These are phyloP conservation scores for Ogataea sp. DNA, from an alignment of 805 yeast genomes.

Conservation along the genomic window DNA sequence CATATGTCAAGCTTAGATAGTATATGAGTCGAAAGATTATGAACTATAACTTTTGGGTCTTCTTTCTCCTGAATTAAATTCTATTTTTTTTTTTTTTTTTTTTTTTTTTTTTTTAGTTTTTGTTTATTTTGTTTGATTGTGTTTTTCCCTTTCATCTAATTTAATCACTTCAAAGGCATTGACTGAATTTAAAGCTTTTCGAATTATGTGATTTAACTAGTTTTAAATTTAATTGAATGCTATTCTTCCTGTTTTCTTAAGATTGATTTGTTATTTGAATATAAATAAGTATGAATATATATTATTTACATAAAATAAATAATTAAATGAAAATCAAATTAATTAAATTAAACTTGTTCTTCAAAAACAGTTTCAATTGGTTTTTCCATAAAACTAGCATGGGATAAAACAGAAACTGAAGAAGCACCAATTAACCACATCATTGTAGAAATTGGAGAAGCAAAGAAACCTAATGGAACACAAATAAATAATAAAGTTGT, in stretches of 20 bases:
- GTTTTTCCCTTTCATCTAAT: too few species aligned
- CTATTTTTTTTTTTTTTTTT: background rate
- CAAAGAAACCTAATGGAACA: slow-evolving; percentile 34
- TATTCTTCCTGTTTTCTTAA: too few species aligned
- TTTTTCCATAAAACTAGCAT: slow-evolving; percentile 91
- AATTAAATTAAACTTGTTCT: slow-evolving; percentile 38
- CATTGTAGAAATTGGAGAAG: slow-evolving; percentile 61
- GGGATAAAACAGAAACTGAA: slow-evolving; percentile 76
- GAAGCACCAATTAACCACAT: slow-evolving; percentile 97
- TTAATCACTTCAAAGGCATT: too few species aligned
- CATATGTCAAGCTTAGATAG: slow-evolving; percentile 34
- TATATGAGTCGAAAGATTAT: slow-evolving; percentile 29
- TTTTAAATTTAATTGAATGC: too few species aligned
- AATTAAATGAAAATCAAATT: too few species aligned
- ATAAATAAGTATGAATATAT: too few species aligned
- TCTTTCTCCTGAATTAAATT: slow-evolving; percentile 26
- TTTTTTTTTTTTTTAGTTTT: background rate
- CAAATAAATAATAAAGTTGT: slow-evolving; percentile 73
- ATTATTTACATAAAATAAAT: too few species aligned
- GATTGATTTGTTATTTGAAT: too few species aligned
- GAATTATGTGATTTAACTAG: too few species aligned
- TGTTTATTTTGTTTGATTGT: background rate
- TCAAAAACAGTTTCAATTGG: slow-evolving; percentile 97
- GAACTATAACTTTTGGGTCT: slow-evolving; percentile 29
- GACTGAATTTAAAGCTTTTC: too few species aligned